phyloP scores from a whole-genome alignment of 495 filamentous ascomycete species.

The Paragyromitra xinjiangensis region DNA sequence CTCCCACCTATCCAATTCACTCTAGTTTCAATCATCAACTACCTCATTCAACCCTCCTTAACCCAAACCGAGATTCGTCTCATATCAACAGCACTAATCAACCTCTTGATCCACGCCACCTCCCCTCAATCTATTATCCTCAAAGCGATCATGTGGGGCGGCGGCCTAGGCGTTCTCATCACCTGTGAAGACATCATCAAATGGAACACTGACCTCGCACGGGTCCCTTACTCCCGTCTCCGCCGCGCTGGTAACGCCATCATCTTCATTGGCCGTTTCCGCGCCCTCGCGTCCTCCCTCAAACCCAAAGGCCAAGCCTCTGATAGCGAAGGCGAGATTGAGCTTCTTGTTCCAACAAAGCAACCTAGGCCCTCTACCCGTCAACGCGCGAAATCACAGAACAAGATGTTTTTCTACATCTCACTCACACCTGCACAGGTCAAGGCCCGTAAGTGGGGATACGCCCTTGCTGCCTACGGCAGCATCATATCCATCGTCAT shows the following conservation, averaged over 20 bases:
- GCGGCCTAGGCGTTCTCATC: conserved; percentile 78
- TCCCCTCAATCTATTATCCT: conserved; percentile 89
- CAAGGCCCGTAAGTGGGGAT: conserved; percentile 77
- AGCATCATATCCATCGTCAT: conserved; percentile 71
- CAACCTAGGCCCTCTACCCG: conserved; percentile 3
- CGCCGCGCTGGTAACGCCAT: conserved; percentile 62
- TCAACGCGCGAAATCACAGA: conserved; percentile 20
- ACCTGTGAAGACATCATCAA: conserved; percentile 77
- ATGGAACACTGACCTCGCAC: conserved; percentile 84
- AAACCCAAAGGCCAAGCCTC: conserved; percentile 41
- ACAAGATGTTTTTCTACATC: conserved; percentile 57
- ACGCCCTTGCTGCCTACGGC: conserved; percentile 79
- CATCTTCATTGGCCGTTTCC: conserved; percentile 43
- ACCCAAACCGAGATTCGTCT: conserved; percentile 86
- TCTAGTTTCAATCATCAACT: conserved; percentile 73
- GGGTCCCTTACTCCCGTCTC: conserved; percentile 92
- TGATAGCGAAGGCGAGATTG: conserved; percentile 53
- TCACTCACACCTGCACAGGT: conserved; percentile 83
- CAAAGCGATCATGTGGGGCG: conserved; percentile 84
- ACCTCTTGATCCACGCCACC: conserved; percentile 76
- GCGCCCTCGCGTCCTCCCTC: conserved; percentile 41
- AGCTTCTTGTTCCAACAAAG: conserved; percentile 16
- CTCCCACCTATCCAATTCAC: conserved; percentile 33
- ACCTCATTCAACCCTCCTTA: conserved; percentile 85
- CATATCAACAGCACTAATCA: conserved; percentile 81